Percentiles rank a stretch among this genome's conserved stretches.
Conservation (phyloP, 371 early-diverging fungal species). For the Entomophthora muscae region DNA sequence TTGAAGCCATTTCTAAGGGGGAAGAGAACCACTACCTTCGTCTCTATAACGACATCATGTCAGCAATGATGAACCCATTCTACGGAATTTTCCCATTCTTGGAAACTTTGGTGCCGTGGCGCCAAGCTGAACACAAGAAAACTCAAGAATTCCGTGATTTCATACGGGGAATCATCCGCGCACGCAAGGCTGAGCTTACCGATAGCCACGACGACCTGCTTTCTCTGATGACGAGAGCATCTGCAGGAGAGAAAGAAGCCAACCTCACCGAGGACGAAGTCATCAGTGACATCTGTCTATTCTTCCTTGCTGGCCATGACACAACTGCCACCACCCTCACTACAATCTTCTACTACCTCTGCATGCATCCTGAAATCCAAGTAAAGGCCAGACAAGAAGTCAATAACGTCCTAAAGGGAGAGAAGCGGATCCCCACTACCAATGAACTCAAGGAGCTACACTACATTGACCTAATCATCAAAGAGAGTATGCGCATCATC, state of each 20-base stretch:
- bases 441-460: neutral
- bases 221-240: neutral
- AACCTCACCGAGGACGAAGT: neutral
- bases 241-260: too few relatives aligned
- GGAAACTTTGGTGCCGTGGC: neutral
- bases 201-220: neutral
- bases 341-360: neutral
- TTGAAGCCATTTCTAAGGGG: too few relatives aligned
- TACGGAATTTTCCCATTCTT: neutral
- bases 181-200: neutral
- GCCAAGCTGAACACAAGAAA: neutral
- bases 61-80: neutral
- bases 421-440: too few relatives aligned
- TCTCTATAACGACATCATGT: neutral
- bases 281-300: neutral
- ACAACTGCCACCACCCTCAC: neutral
- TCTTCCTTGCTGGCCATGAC: neutral
- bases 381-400: constrained; percentile 13
- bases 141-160: neutral
- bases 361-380: neutral
- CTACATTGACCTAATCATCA: neutral
- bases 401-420: neutral
- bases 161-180: neutral
- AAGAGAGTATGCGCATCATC: too few relatives aligned
- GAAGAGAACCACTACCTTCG: neutral